Evolutionary conservation across 225 moss, liverwort and hornwort genomes (phyloP), one percentile per base, ranked within the genome.

Genomic region (Ulota crispa): DNA sequence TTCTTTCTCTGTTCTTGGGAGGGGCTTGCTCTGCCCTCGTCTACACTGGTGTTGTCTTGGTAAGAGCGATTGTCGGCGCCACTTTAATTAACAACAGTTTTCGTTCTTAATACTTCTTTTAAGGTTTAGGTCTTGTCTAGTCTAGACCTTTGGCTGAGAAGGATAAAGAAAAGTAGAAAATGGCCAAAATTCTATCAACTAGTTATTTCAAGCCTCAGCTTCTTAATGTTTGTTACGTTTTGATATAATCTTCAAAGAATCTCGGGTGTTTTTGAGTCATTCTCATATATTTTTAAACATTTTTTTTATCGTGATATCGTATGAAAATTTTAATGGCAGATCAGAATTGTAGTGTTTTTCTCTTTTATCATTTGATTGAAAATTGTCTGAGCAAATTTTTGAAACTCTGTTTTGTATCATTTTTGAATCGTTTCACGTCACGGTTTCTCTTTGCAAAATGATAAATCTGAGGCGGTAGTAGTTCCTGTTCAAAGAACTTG

Each of bases 11-110:
- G 12, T 83, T 81, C 39, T 55, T 83, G 18, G 81, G 85, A 70
- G 80, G 85, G 31, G 78, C 83, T 70, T 31, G 83, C 53, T 87
- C 83, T 67, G 30, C 75, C 78, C 55, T 89, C 80, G 8, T 78
- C 54, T 82, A 15, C 60, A 28, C 67, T 75, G 72, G 10, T 54
- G 69, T 72, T 68, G 66, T 76, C 4, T 80, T 78, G 85, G 89
- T 81, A 77, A 87, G 89, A 82, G 30, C 74, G 52, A 20, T 70
- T 78, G 21, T 14, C 54, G 50, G 50, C 50, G 50, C 24, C 53
- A 56, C 39, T 45, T 56, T 1, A 20, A 50, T 56, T 1, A 20
- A 50, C 50, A 50, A 16, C 16, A 50, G 4, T 50, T 18, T 14
- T 18, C 4, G 6, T 50, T 50, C 18, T 18, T 6, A 50, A 50